These are phyloP conservation scores for Logfia minima DNA, from an alignment of 129 eudicot species.

Conservation along the genomic window DNA sequence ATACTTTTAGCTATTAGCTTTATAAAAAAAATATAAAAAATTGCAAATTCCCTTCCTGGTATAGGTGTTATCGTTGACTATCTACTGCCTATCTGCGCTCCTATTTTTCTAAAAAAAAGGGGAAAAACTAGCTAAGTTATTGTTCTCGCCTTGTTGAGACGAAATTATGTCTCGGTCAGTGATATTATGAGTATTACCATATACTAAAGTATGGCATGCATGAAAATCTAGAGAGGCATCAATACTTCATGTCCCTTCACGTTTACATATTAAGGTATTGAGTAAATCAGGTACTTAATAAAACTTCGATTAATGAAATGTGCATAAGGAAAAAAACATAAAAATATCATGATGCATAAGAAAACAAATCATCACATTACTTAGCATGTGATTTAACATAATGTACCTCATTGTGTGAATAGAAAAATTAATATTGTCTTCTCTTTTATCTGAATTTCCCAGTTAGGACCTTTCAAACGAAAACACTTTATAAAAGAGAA, in stretches of 20 bases:
- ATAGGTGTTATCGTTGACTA: background rate
- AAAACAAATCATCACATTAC: background rate
- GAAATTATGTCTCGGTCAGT: too few relatives aligned
- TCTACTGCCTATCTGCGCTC: too few relatives aligned
- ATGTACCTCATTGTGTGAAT: background rate
- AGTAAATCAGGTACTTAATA: background rate
- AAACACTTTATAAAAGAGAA: background rate
- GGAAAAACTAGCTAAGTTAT: too few relatives aligned
- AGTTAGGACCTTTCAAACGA: background rate
- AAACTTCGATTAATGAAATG: background rate
- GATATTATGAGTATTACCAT: too few relatives aligned
- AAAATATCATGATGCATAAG: background rate
- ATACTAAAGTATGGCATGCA: too few relatives aligned
- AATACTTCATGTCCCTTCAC: too few relatives aligned
- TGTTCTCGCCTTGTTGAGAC: too few relatives aligned
- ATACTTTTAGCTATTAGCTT: background rate
- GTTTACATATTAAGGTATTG: too few relatives aligned
- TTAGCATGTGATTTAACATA: conserved; percentile 7
- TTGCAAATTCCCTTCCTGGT: background rate
- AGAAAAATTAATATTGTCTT: background rate
- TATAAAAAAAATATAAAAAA: too few relatives aligned
- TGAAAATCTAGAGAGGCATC: too few relatives aligned
- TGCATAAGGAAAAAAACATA: background rate
- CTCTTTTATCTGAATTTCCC: background rate
- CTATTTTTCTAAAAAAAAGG: too few relatives aligned